Base-by-base conservation (phyloP, 108 stramenopile species). In the Aurantiochytrium sp. region DNA sequence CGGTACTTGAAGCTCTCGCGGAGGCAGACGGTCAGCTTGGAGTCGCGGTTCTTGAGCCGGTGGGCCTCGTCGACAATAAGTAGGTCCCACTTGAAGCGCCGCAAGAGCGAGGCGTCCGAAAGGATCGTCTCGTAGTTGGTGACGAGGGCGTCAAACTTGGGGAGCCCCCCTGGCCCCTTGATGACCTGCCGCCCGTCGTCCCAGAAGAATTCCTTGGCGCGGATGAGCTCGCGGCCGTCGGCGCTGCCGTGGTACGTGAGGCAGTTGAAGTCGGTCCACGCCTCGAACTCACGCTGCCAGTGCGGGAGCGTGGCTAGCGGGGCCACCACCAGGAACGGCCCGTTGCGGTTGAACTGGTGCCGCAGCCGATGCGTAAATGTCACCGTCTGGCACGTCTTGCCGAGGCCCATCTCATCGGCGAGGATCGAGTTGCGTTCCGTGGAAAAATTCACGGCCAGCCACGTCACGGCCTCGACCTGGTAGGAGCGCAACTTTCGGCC, bases 31-130 rank as follows among this genome's bases (percentile, higher is more conserved):
- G 91, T 86, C 81, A 94, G 55, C 52, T 87, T 68, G 89, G 94
- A 88, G 90, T 88, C 91, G 86, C 97, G 96, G 87, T 98, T 99
- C 93, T 98, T 98, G 73, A 98, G 93, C 55, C 98, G 95, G 93
- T 98, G 98, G 10, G 97, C 98, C 88, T 99, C 98, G 87, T 99
- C 99, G 86, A 99, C 98, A 86, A 99, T 93, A 50, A 99, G 90
- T 89, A 97, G 97, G 59, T 94, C 94, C 98, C 98, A 99, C 2
- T 96, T 94, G 88, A 98, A 95, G 85, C 94, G 92, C 85, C 91
- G 91, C 52, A 98, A 89, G 31, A 91, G 86, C 55, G 93, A 93
- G 68, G 92, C 91, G 73, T 98, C 99, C 22, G 93, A 91, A 87
- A 97, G 97, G 68, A 95, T 95, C 27, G 97, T 91, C 93, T 98